Conservation (phyloP, 768 basidiomycete genomes). For the Mycena leptocephala region DNA sequence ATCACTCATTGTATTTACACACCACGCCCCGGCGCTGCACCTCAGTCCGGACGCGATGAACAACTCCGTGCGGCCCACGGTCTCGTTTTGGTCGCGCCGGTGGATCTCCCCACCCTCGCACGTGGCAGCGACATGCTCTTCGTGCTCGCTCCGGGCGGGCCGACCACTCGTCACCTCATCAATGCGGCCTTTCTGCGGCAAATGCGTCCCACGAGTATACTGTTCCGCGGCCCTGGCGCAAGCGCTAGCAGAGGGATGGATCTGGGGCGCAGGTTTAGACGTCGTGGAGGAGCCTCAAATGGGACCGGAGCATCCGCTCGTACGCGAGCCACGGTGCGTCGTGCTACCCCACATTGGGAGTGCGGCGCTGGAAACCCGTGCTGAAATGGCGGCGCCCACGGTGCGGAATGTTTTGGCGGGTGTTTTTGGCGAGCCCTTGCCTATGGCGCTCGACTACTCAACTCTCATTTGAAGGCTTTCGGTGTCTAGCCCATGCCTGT, state of each 20-base stretch:
- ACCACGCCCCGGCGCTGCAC: constrained; percentile 58
- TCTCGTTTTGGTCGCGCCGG: constrained; percentile 65
- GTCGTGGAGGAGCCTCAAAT: constrained; percentile 94
- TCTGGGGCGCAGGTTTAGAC: constrained; percentile 95
- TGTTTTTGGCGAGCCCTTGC: constrained; percentile 67
- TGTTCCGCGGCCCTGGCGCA: constrained; percentile 93
- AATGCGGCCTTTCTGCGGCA: constrained; percentile 77
- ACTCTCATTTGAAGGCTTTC: neutral
- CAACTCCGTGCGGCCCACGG: constrained; percentile 46
- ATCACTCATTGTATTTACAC: constrained; percentile 82
- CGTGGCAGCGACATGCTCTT: constrained; percentile 87
- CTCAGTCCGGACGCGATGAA: constrained; percentile 57
- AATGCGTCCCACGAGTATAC: constrained; percentile 89
- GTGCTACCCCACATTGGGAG: constrained; percentile 94
- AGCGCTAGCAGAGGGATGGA: constrained; percentile 83
- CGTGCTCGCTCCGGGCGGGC: constrained; percentile 85
- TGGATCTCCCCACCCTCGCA: constrained; percentile 81
- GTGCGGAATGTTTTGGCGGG: constrained; percentile 79
- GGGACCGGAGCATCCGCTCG: constrained; percentile 80
- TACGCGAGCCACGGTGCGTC: constrained; percentile 84
- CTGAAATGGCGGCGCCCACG: constrained; percentile 85
- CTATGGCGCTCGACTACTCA: constrained; percentile 37
- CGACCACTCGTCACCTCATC: constrained; percentile 81
- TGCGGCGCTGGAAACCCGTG: constrained; percentile 88
- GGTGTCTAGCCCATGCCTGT: too few species aligned